Evolutionary conservation across 352 stramenopile genomes (phyloP), one percentile per base, ranked within the genome.

Genomic region (Phytophthora podocarpi): DNA sequence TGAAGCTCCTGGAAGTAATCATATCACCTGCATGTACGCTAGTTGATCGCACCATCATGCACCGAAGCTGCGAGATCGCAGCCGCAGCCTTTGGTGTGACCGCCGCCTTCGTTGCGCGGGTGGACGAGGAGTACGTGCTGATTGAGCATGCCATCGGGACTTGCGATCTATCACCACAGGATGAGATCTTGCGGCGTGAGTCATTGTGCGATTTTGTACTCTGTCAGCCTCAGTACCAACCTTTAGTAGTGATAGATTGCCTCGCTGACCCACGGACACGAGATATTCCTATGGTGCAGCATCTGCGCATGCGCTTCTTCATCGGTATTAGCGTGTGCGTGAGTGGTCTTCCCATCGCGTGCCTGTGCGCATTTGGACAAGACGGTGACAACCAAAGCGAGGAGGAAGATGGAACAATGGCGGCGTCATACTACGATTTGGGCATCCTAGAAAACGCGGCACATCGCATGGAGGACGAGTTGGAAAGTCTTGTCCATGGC

Each of bases 131-230:
- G 8, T 67, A 82, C 37, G 64, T 86, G 8, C 42, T 74, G 36
- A 73, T 90, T n/a, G 78, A 90, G 31, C 76, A 87, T 26, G 50
- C 67, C 2, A 46, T 84, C 20, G 78, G 78, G 11, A 64, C 57
- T 39, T 37, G 28, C 5, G 53, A 63, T 28, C 39, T 76, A 12
- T 46, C 53, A 20, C 24, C 63, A 24, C 65, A 78, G 20, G 55
- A 70, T 30, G 48, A 74, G 24, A 78, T 80, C 42, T 52, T 81
- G 51, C 71, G 80, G 3, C 47, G 67, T 1, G 74, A 87, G 26
- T 84, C 76, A 8, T 59, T 82, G 21, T 87, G 78, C 37, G 78
- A 90, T 56, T 85, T 80, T 32, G 76, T 90, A 31, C 53, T 90
- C 23, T 72, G 74, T 30, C 75, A 82, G 47, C 71, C 75, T 24